These are phyloP conservation scores for Candolleomyces eurysporus DNA, from an alignment of 768 basidiomycete genomes.

Conservation along the genomic window DNA sequence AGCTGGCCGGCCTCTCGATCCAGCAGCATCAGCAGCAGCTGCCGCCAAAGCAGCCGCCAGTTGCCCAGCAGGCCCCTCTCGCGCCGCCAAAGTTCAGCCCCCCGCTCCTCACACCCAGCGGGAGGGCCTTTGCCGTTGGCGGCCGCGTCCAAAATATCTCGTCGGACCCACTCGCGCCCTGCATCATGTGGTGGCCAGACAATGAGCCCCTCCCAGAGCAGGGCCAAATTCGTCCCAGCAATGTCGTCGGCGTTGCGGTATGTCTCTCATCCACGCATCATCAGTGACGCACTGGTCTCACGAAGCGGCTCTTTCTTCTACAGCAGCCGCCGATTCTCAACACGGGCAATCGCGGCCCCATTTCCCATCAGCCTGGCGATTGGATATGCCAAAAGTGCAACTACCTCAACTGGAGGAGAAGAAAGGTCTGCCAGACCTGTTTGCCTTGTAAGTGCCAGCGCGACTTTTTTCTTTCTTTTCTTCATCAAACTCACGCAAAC, in stretches of 20 bases:
- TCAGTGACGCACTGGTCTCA: background rate
- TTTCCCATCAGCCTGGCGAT: constrained; percentile 81
- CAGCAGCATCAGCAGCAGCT: constrained; percentile 14
- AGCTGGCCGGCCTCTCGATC: constrained; percentile 8
- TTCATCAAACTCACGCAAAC: constrained; percentile 6
- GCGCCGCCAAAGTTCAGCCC: constrained; percentile 47
- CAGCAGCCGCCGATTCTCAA: constrained; percentile 86
- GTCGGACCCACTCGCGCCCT: constrained; percentile 64
- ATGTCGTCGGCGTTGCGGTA: constrained; percentile 54
- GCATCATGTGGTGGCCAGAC: constrained; percentile 90
- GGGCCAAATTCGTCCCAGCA: constrained; percentile 70
- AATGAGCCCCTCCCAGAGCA: constrained; percentile 82
- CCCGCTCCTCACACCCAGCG: constrained; percentile 80
- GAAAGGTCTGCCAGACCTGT: constrained; percentile 90
- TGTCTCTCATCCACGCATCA: constrained; percentile 10
- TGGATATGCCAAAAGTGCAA: constrained; percentile 85
- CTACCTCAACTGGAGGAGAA: constrained; percentile 83
- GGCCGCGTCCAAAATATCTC: constrained; percentile 82
- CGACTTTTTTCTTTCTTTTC: constrained; percentile 3
- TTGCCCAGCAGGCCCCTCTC: constrained; percentile 12
- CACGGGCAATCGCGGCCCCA: constrained; percentile 85
- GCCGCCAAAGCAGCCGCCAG: constrained; percentile 6
- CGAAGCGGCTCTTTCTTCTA: constrained; percentile 7
- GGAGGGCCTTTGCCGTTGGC: constrained; percentile 70
- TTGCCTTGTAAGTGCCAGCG: constrained; percentile 60